Base-by-base conservation (phyloP, 495 filamentous ascomycete species). In the Tuber aestivum region DNA sequence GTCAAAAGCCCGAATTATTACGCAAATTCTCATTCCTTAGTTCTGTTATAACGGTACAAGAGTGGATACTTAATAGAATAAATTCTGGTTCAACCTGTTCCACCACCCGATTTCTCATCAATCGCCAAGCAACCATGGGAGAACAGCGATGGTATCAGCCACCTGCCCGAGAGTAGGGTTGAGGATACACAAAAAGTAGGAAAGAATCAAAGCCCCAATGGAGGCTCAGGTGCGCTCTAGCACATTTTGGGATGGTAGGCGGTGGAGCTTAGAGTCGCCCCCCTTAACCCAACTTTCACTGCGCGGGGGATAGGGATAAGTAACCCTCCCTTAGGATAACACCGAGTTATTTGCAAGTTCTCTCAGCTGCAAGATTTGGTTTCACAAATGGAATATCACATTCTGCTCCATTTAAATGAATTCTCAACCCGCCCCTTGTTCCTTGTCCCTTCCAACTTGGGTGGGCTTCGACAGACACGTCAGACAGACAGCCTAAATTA, bases 51-150 rank as follows among this genome's bases (percentile, higher is more conserved):
- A 16, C 3, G 32, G 14, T 20, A 0, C 5, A 4, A 32, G 56
- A 0, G 3, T 61, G 2, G 32, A 65, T 6, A 35, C 27, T 65
- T 7, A 65, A 35, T 14, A 35, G 3, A 65, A 65, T 65, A 35
- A 2, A 0, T 0, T 65, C 56, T 35, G 8, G 3, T 16, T 18
- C 27, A 0, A 20, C 20, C 0, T 5, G 2, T 10, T 1, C 27
- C 32, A 12, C 56, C 10, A 10, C 27, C 56, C 7, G 5, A 12
- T 32, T 65, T 65, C 16, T 20, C 1, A 18, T 35, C n/a, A 20
- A 16, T 18, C 0, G 0, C 14, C 12, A 35, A 35, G 27, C 18
- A 65, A 20, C 56, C 3, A 0, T 9, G n/a, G 50, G 10, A 27
- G 50, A 32, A 10, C 23, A 0, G 12, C 10, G 2, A 16, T 0